Conservation (phyloP, 495 filamentous ascomycete species). For the Penicillium cosmopolitanum region DNA sequence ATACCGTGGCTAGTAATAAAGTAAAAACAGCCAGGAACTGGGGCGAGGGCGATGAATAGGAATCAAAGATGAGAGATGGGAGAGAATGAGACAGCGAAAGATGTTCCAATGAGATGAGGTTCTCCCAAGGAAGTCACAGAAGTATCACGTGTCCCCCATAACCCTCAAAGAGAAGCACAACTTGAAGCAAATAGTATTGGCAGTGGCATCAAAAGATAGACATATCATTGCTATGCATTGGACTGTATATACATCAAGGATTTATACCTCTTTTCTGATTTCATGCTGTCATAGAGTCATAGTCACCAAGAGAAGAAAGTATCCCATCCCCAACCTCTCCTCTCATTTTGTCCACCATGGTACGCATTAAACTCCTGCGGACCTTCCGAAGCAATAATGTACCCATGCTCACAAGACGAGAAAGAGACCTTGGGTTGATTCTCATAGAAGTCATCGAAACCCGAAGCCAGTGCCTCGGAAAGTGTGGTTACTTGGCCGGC, state of each 20-base stretch:
- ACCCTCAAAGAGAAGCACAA: no score
- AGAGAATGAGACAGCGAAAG: no score
- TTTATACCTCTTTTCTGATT: background rate
- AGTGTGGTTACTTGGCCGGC: slow-evolving; percentile 43
- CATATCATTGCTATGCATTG: no score
- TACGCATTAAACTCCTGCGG: slow-evolving; percentile 48
- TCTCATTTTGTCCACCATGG: slow-evolving; percentile 12
- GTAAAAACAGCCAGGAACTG: background rate
- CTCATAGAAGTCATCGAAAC: slow-evolving; percentile 62
- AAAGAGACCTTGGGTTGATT: slow-evolving; percentile 57
- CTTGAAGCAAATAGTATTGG: no score
- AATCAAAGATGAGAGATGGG: background rate
- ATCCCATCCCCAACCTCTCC: slow-evolving; percentile 21
- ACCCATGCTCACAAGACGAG: slow-evolving; percentile 60
- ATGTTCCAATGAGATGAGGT: no score
- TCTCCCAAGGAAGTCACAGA: no score
- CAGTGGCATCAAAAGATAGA: no score
- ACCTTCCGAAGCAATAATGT: slow-evolving; percentile 62
- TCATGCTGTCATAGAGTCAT: background rate
- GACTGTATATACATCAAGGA: background rate
- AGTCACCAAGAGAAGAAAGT: slow-evolving; percentile 18
- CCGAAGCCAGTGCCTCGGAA: slow-evolving; percentile 43
- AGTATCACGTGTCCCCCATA: no score
- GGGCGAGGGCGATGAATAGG: background rate
- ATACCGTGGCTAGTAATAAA: background rate